Conservation (phyloP, 176 grass and related monocot species). For the Pontederia crassipes region DNA sequence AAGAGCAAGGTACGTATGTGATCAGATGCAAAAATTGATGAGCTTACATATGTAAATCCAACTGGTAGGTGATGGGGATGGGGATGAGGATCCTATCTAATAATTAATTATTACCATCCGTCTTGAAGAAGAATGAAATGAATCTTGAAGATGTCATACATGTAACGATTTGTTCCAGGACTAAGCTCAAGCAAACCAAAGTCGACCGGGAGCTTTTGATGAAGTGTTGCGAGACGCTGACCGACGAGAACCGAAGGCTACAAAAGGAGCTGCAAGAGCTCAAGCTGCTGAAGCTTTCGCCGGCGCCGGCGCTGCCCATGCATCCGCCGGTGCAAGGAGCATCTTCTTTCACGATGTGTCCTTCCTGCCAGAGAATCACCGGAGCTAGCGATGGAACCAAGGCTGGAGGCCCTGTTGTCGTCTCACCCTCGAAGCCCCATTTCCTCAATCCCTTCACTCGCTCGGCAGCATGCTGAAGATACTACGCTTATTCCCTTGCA, state of each 20-base stretch:
- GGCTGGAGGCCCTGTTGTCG: no score
- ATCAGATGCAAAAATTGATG: not conserved
- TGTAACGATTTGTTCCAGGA: conserved; percentile 27
- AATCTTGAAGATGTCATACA: not conserved
- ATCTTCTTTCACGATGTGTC: no score
- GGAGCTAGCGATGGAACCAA: no score
- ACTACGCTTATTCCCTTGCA: no score
- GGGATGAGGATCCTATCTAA: not conserved
- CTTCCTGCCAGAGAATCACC: no score
- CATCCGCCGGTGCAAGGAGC: conserved; percentile 43
- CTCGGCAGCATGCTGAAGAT: no score
- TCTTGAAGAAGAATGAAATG: no score
- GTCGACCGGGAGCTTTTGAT: conserved; percentile 85
- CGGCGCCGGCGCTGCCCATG: conserved; percentile 42
- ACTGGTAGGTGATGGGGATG: no score
- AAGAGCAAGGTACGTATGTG: conserved; percentile 56
- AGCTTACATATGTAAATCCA: not conserved
- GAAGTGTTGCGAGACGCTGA: conserved; percentile 77
- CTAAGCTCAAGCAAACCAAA: conserved; percentile 97
- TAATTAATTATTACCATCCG: no score
- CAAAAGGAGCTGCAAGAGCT: conserved; percentile 78
- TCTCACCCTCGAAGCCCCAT: no score
- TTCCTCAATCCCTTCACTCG: no score
- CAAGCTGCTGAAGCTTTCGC: conserved; percentile 42
- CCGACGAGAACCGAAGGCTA: conserved; percentile 79